Conservation (phyloP, 768 basidiomycete genomes). For the Naganishia vishniacii region DNA sequence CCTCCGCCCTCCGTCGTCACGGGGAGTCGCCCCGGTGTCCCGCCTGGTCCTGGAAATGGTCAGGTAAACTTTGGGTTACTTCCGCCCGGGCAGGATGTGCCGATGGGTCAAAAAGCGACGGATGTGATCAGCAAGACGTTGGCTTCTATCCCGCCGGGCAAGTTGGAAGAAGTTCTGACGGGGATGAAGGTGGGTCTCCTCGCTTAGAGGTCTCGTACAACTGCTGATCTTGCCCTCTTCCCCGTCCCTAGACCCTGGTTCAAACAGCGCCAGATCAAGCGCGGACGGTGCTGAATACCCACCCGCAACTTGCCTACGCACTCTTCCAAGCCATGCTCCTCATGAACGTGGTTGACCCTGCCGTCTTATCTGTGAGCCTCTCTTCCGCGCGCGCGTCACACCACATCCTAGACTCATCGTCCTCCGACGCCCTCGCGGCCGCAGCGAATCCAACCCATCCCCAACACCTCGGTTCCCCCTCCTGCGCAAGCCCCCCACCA, state of each 20-base stretch:
- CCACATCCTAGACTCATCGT: background rate
- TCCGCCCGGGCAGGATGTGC: slow-evolving; percentile 70
- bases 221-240: slow-evolving; percentile 10
- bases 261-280: slow-evolving; percentile 88
- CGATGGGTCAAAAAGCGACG: slow-evolving; percentile 64
- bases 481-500: slow-evolving; percentile 38
- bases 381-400: background rate
- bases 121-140: slow-evolving; percentile 82
- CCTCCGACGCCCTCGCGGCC: background rate
- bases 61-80: slow-evolving; percentile 55
- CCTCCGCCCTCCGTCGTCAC: slow-evolving; percentile 5
- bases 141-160: slow-evolving; percentile 72
- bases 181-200: slow-evolving; percentile 81
- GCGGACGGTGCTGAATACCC: slow-evolving; percentile 64
- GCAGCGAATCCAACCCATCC: slow-evolving; percentile 42
- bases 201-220: background rate
- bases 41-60: background rate
- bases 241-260: slow-evolving; percentile 95
- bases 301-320: slow-evolving; percentile 93
- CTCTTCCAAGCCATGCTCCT: slow-evolving; percentile 88
- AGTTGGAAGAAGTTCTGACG: slow-evolving; percentile 87
- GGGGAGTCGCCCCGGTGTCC: slow-evolving; percentile 20
- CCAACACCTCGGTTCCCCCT: slow-evolving; percentile 28
- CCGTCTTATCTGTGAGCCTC: slow-evolving; percentile 64
- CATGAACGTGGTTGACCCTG: slow-evolving; percentile 86